phyloP scores from a whole-genome alignment of 257 asterid species.

The Solanum medicagineum region DNA sequence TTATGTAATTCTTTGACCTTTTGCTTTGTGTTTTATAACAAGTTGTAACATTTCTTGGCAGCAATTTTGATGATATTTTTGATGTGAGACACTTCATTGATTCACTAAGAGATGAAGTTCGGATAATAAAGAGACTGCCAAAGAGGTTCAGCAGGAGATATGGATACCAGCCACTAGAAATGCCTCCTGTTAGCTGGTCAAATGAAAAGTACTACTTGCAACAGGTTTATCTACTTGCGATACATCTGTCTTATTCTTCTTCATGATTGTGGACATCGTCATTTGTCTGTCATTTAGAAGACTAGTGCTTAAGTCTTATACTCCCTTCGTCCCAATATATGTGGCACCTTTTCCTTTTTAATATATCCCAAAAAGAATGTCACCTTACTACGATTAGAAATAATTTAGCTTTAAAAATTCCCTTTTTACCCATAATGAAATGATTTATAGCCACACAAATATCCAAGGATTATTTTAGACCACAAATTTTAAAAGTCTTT shows the following conservation, averaged over 20 bases:
- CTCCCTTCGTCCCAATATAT: too few species aligned
- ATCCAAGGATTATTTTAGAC: too few species aligned
- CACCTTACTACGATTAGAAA: too few species aligned
- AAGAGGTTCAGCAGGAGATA: slow-evolving; percentile 51
- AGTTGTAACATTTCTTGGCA: slow-evolving; percentile 16
- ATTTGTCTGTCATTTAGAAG: not conserved
- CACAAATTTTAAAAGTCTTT: too few species aligned
- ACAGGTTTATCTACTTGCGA: slow-evolving; percentile 40
- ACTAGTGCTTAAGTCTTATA: not conserved
- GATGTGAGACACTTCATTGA: slow-evolving; percentile 73
- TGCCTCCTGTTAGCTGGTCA: slow-evolving; percentile 98
- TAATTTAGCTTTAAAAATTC: too few species aligned
- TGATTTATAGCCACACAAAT: too few species aligned
- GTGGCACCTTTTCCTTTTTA: too few species aligned
- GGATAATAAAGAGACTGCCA: slow-evolving; percentile 66
- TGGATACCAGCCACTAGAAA: slow-evolving; percentile 55
- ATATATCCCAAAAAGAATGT: too few species aligned
- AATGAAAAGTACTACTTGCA: slow-evolving; percentile 81
- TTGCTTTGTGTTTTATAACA: not conserved
- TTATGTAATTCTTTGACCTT: not conserved
- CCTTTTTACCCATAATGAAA: too few species aligned
- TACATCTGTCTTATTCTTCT: not conserved
- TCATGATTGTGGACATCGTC: not conserved
- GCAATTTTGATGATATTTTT: slow-evolving; percentile 80
- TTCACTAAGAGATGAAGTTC: slow-evolving; percentile 84